A percentile compares a stretch with the other conserved stretches of the same genome.
phyloP scores from a whole-genome alignment of 2,329 filamentous ascomycete species.

The Fusarium stilboides region DNA sequence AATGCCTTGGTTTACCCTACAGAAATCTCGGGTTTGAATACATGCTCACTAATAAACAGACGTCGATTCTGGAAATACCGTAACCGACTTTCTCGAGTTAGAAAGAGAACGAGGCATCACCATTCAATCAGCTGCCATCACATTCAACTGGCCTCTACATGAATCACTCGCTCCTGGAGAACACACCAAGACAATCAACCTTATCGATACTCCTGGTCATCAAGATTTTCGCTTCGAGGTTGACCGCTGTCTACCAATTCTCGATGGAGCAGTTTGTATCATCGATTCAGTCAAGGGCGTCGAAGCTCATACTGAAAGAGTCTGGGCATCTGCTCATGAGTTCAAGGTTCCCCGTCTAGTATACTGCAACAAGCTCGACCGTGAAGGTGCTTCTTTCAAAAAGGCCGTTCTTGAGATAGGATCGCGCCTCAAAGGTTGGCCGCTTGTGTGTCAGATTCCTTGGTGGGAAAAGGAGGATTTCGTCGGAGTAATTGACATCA shows the following conservation, averaged over 20 bases:
- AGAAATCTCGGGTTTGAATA: background rate
- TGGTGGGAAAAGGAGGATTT: constrained; percentile 91
- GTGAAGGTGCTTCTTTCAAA: constrained; percentile 83
- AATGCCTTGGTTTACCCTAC: background rate
- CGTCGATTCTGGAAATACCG: constrained; percentile 96
- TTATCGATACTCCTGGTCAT: constrained; percentile 94
- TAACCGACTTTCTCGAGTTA: constrained; percentile 95
- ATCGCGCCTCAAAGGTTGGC: constrained; percentile 83
- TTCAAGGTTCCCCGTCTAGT: constrained; percentile 87
- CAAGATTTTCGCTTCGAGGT: constrained; percentile 99
- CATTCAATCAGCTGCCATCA: constrained; percentile 97
- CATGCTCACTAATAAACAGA: constrained; percentile 63
- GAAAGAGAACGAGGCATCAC: constrained; percentile 95
- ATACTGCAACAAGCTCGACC: constrained; percentile 85
- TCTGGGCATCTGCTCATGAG: constrained; percentile 91
- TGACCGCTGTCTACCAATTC: constrained; percentile 86
- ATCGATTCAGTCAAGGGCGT: constrained; percentile 94
- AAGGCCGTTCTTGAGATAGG: constrained; percentile 90
- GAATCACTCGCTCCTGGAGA: constrained; percentile 58
- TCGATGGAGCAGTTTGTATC: constrained; percentile 94
- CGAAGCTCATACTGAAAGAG: constrained; percentile 96
- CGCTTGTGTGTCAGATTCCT: constrained; percentile 93
- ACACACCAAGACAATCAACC: constrained; percentile 80
- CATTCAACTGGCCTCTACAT: constrained; percentile 88
- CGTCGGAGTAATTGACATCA: constrained; percentile 86